Base-by-base conservation (phyloP, 768 basidiomycete genomes). In the Lepiota subincarnata region DNA sequence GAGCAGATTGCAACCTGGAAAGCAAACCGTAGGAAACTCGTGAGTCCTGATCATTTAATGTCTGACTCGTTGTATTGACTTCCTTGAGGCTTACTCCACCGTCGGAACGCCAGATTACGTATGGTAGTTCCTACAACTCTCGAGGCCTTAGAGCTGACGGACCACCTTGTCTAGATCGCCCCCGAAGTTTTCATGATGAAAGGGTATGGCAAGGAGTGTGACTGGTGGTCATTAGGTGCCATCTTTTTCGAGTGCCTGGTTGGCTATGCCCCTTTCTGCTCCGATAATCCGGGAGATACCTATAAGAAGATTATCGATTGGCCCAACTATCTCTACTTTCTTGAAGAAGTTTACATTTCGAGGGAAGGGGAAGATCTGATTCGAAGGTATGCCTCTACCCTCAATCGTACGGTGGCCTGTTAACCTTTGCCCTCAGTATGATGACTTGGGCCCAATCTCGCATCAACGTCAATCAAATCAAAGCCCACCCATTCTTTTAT, bases 181-280 rank as follows among this genome's bases (percentile, higher is more conserved):
- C 95, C 95, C 2, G 95, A 98, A 64, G 96, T 98, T 61, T 98
- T 99, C 78, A 72, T 93, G 67, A 87, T 96, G 75, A 89, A 96
- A 65, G 96, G 96, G 4, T 99, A 99, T 62, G 93, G 94, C 43
- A 95, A 96, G 70, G 96, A 98, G 70, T 98, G 96, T 66, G 96
- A 99, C 70, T 99, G 96, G 96, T 99, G 96, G 96, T 98, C 96
- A 35, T 73, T 99, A 51, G 96, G 96, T 11, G 95, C 96, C 4
- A 98, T 99, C 68, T 97, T 95, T 85, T 99, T 95, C 66, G 96
- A 99, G 70, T 98, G 96, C 70, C 77, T 99, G 34, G 93, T 98
- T 58, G 96, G 96, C 56, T 98, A 95, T 67, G 94, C 96, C 13
- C 96, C 95, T 4, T 98, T 98, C 80, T 99, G 96, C 71, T 85